phyloP scores from a whole-genome alignment of 305 asterid genomes.

The Striga hermonthica region DNA sequence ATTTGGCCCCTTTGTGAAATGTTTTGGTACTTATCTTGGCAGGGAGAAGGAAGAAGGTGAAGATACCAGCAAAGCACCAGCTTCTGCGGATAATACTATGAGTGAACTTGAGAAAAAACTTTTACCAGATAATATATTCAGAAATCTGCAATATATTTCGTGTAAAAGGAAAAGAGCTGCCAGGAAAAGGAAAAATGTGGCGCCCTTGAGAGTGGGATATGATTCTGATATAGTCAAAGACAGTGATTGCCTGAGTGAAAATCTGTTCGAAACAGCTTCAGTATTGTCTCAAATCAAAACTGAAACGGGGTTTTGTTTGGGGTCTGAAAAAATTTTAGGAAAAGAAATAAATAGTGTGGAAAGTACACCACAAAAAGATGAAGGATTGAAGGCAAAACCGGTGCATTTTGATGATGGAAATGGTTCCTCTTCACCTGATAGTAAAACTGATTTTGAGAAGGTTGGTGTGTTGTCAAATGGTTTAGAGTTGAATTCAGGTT shows the following conservation, averaged over 20 bases:
- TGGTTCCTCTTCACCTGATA: slow-evolving; percentile 26
- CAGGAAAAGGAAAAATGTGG: slow-evolving; percentile 36
- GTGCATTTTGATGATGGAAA: slow-evolving; percentile 34
- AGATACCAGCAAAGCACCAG: slow-evolving; percentile 27
- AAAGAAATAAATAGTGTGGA: slow-evolving; percentile 29
- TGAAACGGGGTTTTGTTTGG: slow-evolving; percentile 33
- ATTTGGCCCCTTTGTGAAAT: background rate
- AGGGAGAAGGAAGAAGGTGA: slow-evolving; percentile 26
- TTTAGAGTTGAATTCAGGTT: slow-evolving; percentile 17
- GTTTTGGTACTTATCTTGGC: background rate
- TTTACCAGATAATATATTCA: slow-evolving; percentile 34
- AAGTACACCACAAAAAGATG: slow-evolving; percentile 29
- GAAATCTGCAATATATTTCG: slow-evolving; percentile 38
- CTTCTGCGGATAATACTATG: slow-evolving; percentile 32
- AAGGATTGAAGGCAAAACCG: slow-evolving; percentile 32
- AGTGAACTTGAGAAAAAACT: slow-evolving; percentile 38
- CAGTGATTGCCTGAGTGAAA: slow-evolving; percentile 26
- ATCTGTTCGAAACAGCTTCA: slow-evolving; percentile 32
- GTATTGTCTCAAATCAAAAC: slow-evolving; percentile 31
- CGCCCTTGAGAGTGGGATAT: slow-evolving; percentile 32
- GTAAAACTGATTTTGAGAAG: slow-evolving; percentile 37
- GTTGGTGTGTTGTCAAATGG: slow-evolving; percentile 24
- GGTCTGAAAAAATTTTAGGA: slow-evolving; percentile 33
- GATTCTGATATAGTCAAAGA: slow-evolving; percentile 30
- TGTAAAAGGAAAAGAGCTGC: slow-evolving; percentile 52